Base-by-base conservation (phyloP, 148 eudicot species). In the Cornus kousa region DNA sequence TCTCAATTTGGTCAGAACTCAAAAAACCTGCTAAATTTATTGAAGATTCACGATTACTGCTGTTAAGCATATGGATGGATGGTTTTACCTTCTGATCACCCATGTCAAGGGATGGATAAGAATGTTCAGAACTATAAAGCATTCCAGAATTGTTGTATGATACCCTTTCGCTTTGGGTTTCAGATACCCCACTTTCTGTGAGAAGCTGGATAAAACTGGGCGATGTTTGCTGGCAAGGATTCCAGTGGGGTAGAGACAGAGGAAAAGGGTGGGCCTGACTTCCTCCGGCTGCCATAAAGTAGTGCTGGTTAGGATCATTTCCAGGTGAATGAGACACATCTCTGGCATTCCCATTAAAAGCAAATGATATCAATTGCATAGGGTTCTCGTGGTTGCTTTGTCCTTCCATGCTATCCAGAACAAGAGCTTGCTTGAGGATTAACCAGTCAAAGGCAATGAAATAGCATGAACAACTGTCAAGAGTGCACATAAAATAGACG, bases 351-450 rank as follows among this genome's bases (percentile, higher is more conserved):
- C 77, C 84, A 79, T 74, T 40, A 23, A 80, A 76, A 60, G 28
- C 74, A 60, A 77, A 74, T 70, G 85, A 74, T 68, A 73, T 32
- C 35, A 79, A 70, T 83, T 74, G 85, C 80, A 70, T 66, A 70
- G 32, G 24, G 65, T 82, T 74, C 70, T 67, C 68, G 19, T 46
- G 33, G 7, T 46, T 17, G 28, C n/a, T 77, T 57, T 82, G 78
- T 79, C 74, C 85, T 77, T 87, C 85, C 85, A 81, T 83, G 3
- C 67, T 33, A 74, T 46, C 76, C 71, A 69, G 32, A 13, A 10
- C 35, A 73, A 65, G 48, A 43, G 48, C 48, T 72, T 69, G 73
- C 79, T 23, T 48, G 59, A 76, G 65, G 31, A 14, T 20, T 37
- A 31, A 23, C 0, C 28, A 32, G 76, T 28, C 55, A 64, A 57